These are phyloP conservation scores for Phaffia tasmanica DNA, from an alignment of 768 basidiomycete species.

Conservation along the genomic window DNA sequence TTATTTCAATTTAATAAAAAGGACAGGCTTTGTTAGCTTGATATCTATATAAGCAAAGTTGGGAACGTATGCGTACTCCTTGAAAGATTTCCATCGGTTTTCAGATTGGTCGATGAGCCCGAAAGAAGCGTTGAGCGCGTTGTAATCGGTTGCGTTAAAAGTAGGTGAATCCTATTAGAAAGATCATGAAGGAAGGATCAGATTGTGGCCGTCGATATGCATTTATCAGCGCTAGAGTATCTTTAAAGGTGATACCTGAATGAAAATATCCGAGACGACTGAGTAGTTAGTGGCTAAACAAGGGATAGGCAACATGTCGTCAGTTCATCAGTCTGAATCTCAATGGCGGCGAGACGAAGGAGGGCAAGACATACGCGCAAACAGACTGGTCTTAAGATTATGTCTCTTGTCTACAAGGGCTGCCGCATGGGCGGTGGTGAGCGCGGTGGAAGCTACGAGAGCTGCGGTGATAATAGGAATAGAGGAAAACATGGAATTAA, in stretches of 20 bases:
- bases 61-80: background rate
- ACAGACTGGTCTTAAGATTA: too few species aligned
- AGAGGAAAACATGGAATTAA: too few species aligned
- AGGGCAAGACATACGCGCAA: too few species aligned
- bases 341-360: too few species aligned
- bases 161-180: background rate
- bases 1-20: too few species aligned
- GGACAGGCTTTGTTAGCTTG: background rate
- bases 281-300: constrained; percentile 15
- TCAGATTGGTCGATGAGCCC: constrained; percentile 16
- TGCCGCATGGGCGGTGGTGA: too few species aligned
- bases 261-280: constrained; percentile 15
- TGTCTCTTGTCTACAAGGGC: too few species aligned
- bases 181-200: background rate
- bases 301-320: background rate
- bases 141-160: constrained; percentile 10
- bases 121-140: constrained; percentile 9
- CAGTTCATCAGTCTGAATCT: too few species aligned
- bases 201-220: background rate
- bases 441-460: too few species aligned
- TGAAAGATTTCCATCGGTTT: constrained; percentile 28
- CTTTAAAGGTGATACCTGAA: background rate
- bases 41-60: background rate
- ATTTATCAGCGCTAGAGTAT: background rate
- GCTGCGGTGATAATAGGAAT: too few species aligned